phyloP scores from a whole-genome alignment of 2,329 filamentous ascomycete species.

The Madurella mycetomatis region DNA sequence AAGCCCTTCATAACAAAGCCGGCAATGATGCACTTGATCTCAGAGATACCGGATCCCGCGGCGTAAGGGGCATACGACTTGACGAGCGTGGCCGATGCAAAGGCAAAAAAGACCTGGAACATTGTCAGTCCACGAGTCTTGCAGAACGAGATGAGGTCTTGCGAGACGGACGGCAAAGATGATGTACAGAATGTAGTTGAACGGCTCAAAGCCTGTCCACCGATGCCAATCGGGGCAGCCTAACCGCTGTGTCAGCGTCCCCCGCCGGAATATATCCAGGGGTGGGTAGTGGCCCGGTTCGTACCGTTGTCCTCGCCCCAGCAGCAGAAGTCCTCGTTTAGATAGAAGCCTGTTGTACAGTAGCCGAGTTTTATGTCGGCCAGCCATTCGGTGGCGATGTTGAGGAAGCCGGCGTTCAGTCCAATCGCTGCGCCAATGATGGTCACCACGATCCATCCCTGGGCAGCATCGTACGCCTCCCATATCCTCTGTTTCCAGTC shows the following conservation, averaged over 20 bases:
- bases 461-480: constrained; percentile 90
- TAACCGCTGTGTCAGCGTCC: constrained; percentile 33
- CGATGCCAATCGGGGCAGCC: constrained; percentile 83
- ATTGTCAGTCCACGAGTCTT: constrained; percentile 17
- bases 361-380: constrained; percentile 95
- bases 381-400: constrained; percentile 95
- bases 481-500: constrained; percentile 78
- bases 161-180: constrained; percentile 63
- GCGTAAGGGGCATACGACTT: constrained; percentile 93
- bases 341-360: constrained; percentile 90
- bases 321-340: constrained; percentile 97
- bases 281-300: constrained; percentile 11
- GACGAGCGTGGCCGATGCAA: constrained; percentile 77
- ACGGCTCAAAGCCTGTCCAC: constrained; percentile 73
- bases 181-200: constrained; percentile 88
- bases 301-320: constrained; percentile 86
- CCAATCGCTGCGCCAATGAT: constrained; percentile 91
- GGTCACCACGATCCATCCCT: constrained; percentile 96
- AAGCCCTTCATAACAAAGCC: constrained; percentile 99
- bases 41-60: constrained; percentile 92
- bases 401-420: constrained; percentile 85
- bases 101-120: constrained; percentile 67
- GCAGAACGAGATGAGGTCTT: neutral
- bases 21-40: constrained; percentile 99
- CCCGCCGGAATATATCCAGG: neutral